Evolutionary conservation across 2,329 filamentous ascomycete genomes (phyloP), one percentile per base, ranked within the genome.

Genomic region (Colletotrichum endophyticum): DNA sequence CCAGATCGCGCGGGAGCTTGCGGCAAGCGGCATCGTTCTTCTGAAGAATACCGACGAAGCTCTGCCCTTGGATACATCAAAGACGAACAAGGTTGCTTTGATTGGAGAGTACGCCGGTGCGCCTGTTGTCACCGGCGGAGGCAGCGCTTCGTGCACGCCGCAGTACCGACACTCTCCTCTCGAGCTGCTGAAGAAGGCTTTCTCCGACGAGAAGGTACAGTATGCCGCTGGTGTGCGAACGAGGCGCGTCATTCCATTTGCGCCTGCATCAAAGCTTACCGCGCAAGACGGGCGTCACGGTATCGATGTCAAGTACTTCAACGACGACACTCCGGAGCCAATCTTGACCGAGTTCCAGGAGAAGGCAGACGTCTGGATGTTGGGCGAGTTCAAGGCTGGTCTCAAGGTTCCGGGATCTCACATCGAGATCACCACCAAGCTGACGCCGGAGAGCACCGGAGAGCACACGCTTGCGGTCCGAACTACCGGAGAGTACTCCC

Each of bases 341-440:
- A 34, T 78, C n/a, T 44, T 76, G 36, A 36, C 44, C 3, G 78
- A 79, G 61, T 64, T 74, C 19, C 66, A 77, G 39, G 78, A 76
- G 25, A 78, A 78, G 72, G 70, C 78, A 4, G 66, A 66, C 3
- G 77, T 78, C 12, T 79, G 78, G 78, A 79, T 79, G 78, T 49
- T 79, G 49, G 78, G 78, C 22, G 66, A 79, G 63, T 79, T 78
- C 77, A 78, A 75, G 61, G 56, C 63, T 1, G 77, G 77, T 4
- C 70, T 79, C 7, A 71, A 72, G 22, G 70, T 77, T 6, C 75
- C 75, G 6, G 77, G 77, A 5, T 79, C 78, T 13, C 75, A 66
- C n/a, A 5, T 79, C n/a, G 64, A 71, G 25, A 67, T 79, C 25
- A 70, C 70, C 6, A 78, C 77, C 5, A 76, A 72, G n/a, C 12